phyloP scores from a whole-genome alignment of 1,139 yeast species.

The Meyerozyma guilliermondii region DNA sequence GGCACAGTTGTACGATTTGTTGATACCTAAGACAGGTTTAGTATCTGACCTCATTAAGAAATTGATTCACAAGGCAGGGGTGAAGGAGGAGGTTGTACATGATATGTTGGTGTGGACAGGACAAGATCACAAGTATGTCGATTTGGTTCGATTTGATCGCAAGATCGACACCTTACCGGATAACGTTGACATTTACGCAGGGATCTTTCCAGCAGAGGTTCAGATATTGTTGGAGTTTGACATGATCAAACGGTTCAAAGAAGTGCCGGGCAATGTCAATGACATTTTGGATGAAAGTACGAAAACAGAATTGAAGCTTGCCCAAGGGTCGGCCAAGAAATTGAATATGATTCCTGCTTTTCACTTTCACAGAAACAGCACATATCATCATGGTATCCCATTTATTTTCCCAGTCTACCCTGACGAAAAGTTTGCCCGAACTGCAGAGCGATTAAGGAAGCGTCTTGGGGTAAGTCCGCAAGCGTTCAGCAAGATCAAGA shows the following conservation, averaged over 20 bases:
- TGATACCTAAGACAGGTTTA: conserved; percentile 59
- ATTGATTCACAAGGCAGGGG: conserved; percentile 50
- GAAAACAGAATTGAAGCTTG: conserved; percentile 24
- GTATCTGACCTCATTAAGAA: conserved; percentile 54
- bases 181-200: conserved; percentile 35
- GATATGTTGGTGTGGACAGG: conserved; percentile 59
- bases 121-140: conserved; percentile 34
- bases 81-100: conserved; percentile 45
- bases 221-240: conserved; percentile 35
- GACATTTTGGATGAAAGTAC: conserved; percentile 22
- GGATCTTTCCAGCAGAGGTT: conserved; percentile 42
- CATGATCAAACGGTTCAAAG: conserved; percentile 26
- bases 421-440: conserved; percentile 58
- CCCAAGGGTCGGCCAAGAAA: conserved; percentile 29
- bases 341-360: conserved; percentile 45
- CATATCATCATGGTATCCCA: conserved; percentile 81
- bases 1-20: conserved; percentile 64
- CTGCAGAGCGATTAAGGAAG: conserved; percentile 64
- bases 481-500: conserved; percentile 69
- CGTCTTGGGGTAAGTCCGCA: conserved; percentile 70
- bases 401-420: conserved; percentile 68
- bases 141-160: conserved; percentile 32
- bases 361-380: conserved; percentile 73
- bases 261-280: conserved; percentile 15
- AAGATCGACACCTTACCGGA: conserved; percentile 31